Base-by-base conservation (phyloP, 2,329 filamentous ascomycete genomes). In the Leptosphaerulina australis region DNA sequence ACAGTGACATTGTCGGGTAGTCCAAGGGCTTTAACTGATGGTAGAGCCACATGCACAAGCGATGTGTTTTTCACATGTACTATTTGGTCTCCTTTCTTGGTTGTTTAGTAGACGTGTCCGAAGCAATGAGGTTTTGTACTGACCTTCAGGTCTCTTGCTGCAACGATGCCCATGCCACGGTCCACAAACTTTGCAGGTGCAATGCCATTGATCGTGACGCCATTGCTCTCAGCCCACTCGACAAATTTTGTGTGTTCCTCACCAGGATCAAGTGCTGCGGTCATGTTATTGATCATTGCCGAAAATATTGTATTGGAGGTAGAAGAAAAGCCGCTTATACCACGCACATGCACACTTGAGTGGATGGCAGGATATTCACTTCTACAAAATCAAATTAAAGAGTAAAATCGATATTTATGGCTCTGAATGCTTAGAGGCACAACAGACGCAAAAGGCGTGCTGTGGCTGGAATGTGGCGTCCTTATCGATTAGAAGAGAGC, bases 81-180 rank as follows among this genome's bases (percentile, higher is more conserved):
- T 40, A 94, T 73, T 6, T 76, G 72, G 53, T 88, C 82, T 46
- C 79, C 79, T 72, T 79, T 76, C 84, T 86, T 66, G 36, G 58
- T 44, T 41, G 55, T 53, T 69, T 60, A 68, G 50, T 33, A 33
- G 14, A 12, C 36, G 18, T 21, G 20, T 15, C 17, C 11, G 15
- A 6, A 9, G 28, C 24, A 15, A 1, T 15, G 28, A 35, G 14
- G 12, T 31, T 18, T 24, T 11, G 24, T 15, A 66, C 67, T 64
- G 74, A 89, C 88, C 75, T 87, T 76, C 53, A 94, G 80, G 11
- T 81, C 75, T 21, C 81, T 80, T 10, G 83, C 86, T 4, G 90
- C 87, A 40, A 92, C 80, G 48, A 96, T 85, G 36, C 92, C 91
- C 44, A 94, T 81, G 21, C 91, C 91, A 45, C 88, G 81, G 1